A percentile compares a stretch with the other conserved stretches of the same genome.
phyloP scores from a whole-genome alignment of 2,329 filamentous ascomycete species.

The Diaporthe citriasiana region DNA sequence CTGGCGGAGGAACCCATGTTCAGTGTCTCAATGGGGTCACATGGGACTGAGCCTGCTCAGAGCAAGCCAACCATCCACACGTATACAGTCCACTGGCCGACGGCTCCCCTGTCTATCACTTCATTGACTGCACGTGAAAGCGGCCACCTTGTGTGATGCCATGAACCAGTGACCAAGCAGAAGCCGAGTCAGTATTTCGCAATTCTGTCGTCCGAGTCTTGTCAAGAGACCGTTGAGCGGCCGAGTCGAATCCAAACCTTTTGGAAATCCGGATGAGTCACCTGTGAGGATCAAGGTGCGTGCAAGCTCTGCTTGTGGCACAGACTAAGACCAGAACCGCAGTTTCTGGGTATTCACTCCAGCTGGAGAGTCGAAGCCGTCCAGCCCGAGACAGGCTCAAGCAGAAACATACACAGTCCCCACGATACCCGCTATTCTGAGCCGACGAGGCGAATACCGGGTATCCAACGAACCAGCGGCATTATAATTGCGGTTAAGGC shows the following conservation, averaged over 20 bases:
- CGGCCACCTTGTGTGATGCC: slow-evolving; percentile 24
- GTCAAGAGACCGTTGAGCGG: slow-evolving; percentile 14
- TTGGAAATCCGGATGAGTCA: slow-evolving; percentile 19
- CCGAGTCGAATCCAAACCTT: background rate
- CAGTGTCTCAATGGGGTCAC: slow-evolving; percentile 35
- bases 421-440: slow-evolving; percentile 10
- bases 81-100: slow-evolving; percentile 1
- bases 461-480: background rate
- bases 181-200: slow-evolving; percentile 12
- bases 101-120: slow-evolving; percentile 22
- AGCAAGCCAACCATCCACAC: slow-evolving; percentile 26
- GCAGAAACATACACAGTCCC: slow-evolving; percentile 40
- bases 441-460: slow-evolving; percentile 36
- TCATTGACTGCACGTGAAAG: slow-evolving; percentile 30
- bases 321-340: slow-evolving; percentile 26
- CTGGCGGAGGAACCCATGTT: slow-evolving; percentile 31
- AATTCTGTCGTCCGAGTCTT: slow-evolving; percentile 21
- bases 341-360: background rate
- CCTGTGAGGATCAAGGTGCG: slow-evolving; percentile 17
- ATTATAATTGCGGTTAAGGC: slow-evolving; percentile 33
- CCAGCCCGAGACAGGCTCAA: slow-evolving; percentile 41
- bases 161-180: slow-evolving; percentile 13
- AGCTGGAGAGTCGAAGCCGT: slow-evolving; percentile 22
- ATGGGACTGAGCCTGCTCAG: slow-evolving; percentile 1
- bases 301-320: slow-evolving; percentile 20